Conservation (phyloP, 768 basidiomycete genomes). For the Sporobolomyces pararoseus region DNA sequence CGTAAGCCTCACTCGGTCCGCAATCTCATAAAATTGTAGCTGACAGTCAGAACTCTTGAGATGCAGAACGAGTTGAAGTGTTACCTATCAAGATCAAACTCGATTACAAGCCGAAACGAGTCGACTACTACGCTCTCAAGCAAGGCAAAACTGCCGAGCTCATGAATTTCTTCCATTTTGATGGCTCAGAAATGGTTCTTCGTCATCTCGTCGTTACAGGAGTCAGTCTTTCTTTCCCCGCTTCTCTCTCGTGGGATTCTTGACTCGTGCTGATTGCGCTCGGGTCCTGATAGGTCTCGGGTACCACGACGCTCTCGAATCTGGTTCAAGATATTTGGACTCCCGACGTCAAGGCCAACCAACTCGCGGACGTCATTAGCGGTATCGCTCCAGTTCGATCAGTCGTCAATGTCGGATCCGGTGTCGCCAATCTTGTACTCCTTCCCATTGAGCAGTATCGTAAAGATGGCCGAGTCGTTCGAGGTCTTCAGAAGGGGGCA, state of each 20-base stretch:
- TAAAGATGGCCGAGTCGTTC: slow-evolving; percentile 87
- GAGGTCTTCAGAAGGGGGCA: slow-evolving; percentile 90
- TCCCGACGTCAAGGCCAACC: slow-evolving; percentile 97
- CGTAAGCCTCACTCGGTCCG: slow-evolving; percentile 60
- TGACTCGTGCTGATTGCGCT: not conserved
- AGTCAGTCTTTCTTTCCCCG: slow-evolving; percentile 55
- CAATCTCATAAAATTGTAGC: not conserved
- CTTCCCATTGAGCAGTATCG: slow-evolving; percentile 96
- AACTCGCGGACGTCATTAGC: slow-evolving; percentile 92
- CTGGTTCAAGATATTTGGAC: slow-evolving; percentile 98
- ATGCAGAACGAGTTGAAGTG: slow-evolving; percentile 82
- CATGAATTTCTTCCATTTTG: slow-evolving; percentile 99
- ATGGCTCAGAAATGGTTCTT: slow-evolving; percentile 95
- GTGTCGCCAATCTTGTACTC: slow-evolving; percentile 89
- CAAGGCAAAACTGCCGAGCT: slow-evolving; percentile 91
- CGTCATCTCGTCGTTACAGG: slow-evolving; percentile 87
- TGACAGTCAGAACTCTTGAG: not conserved
- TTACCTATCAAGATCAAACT: slow-evolving; percentile 92
- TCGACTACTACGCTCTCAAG: slow-evolving; percentile 84
- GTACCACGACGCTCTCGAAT: slow-evolving; percentile 85
- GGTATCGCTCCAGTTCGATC: slow-evolving; percentile 95
- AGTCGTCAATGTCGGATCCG: slow-evolving; percentile 93
- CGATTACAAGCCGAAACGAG: slow-evolving; percentile 96
- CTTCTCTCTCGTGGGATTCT: no score
- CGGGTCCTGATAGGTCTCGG: slow-evolving; percentile 73